phyloP scores from a whole-genome alignment of 1,139 yeast genomes.

The Suhomyces ambrosiae region DNA sequence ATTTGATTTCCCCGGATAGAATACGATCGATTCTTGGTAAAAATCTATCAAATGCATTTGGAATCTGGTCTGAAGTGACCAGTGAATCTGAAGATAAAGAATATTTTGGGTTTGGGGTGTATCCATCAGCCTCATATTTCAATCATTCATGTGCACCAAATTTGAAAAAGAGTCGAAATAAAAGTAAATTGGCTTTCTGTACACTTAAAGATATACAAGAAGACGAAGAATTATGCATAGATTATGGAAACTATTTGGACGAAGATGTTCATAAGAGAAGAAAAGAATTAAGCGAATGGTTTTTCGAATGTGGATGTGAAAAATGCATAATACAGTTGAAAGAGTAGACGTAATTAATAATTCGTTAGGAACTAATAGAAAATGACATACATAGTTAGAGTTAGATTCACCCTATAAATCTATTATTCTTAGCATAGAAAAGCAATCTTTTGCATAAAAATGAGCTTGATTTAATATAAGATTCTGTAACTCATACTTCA shows the following conservation, averaged over 20 bases:
- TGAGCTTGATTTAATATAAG: too few species aligned
- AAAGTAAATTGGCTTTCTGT: conserved; percentile 26
- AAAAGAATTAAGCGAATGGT: conserved; percentile 55
- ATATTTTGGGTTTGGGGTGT: conserved; percentile 66
- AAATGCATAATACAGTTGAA: conserved; percentile 34
- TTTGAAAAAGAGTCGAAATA: conserved; percentile 26
- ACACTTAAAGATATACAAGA: conserved; percentile 32
- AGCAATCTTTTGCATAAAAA: too few species aligned
- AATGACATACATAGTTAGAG: too few species aligned
- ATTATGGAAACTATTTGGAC: conserved; percentile 56
- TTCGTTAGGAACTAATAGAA: too few species aligned
- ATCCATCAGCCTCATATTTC: conserved; percentile 69
- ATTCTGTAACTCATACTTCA: too few species aligned
- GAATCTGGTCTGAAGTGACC: conserved; percentile 59
- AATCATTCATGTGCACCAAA: conserved; percentile 55
- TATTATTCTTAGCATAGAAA: too few species aligned
- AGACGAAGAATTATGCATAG: conserved; percentile 61
- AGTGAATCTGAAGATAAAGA: conserved; percentile 52
- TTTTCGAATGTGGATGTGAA: conserved; percentile 58
- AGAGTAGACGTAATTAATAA: too few species aligned
- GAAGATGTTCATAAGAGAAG: conserved; percentile 48
- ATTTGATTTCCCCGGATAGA: conserved; percentile 38
- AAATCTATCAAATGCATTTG: conserved; percentile 75
- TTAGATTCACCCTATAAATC: too few species aligned
- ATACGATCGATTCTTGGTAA: conserved; percentile 58